Base-by-base conservation (phyloP, 2,329 filamentous ascomycete species). In the Cordyceps tenuipes region DNA sequence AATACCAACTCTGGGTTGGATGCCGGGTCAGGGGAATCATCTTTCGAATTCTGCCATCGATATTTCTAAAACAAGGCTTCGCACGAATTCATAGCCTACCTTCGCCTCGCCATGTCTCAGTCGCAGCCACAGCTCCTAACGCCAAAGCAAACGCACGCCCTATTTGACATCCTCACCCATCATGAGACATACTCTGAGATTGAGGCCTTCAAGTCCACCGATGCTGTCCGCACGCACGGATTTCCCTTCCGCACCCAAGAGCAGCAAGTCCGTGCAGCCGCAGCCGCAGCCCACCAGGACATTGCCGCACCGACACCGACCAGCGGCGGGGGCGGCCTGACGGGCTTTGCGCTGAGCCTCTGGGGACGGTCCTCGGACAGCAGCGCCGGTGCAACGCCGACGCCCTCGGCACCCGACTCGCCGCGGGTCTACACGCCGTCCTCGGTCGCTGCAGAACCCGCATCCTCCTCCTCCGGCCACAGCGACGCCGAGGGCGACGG, bases 141-240 rank as follows among this genome's bases (percentile, higher is more conserved):
- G 46, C 64, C 66, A 23, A 68, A 71, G 62, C 82, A 85, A 65
- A 71, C 78, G 8, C 73, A 74, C 54, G 81, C 82, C 15, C 76
- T 85, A 17, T 79, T 85, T 63, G 80, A 85, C 66, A 83, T 86
- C 56, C 77, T 86, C 59, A 80, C 80, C 36, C 83, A 85, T 66
- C 68, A 81, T 63, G 77, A 85, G 70, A 82, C 81, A 1, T 86
- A 85, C 65, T 72, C 80, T 13, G 89, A 94, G 72, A 88, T 91
- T 62, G 81, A 87, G 68, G 80, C 79, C 62, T 91, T 92, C 78
- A 89, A 86, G 67, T 73, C 79, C 43, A 82, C 87, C 0, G 74
- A 78, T 2, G 82, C 85, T 31, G 86, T 91, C 62, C 77, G 80
- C 61, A 72, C 77, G 23, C 91, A 90, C 74, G 89, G 89, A 15